Evolutionary conservation across 1,284 basidiomycete genomes (phyloP).

Genomic region (Ganoderma boninense): DNA sequence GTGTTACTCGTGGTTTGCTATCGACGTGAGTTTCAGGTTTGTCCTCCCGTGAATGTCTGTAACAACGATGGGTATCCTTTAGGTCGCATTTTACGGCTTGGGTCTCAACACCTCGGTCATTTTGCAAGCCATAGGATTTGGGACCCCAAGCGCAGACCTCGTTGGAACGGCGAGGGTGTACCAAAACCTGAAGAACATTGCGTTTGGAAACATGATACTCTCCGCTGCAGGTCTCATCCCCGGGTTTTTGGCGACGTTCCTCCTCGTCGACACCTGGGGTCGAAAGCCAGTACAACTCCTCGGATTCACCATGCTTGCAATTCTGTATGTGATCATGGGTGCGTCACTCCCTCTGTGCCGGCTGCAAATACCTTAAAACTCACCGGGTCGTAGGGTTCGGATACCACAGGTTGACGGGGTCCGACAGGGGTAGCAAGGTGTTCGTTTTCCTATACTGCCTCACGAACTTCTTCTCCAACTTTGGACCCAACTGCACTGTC

Average conservation of each 20-base stretch:
- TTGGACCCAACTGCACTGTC: conserved; percentile 86
- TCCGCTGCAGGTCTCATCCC: conserved; percentile 77
- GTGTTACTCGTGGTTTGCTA: conserved; percentile 79
- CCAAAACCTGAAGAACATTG: conserved; percentile 61
- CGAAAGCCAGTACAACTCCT: conserved; percentile 81
- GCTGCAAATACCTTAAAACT: neutral
- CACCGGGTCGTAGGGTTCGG: conserved; percentile 62
- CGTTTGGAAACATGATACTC: conserved; percentile 74
- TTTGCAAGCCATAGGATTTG: conserved; percentile 65
- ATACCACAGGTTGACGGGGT: conserved; percentile 71
- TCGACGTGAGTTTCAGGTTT: conserved; percentile 57
- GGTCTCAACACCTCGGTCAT: conserved; percentile 83
- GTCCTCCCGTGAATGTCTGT: conserved; percentile 4
- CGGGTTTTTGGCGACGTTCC: conserved; percentile 76
- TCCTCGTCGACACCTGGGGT: conserved; percentile 77
- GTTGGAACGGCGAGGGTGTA: conserved; percentile 52
- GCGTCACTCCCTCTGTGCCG: conserved; percentile 25
- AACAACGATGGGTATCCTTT: conserved; percentile 28
- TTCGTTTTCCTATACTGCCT: conserved; percentile 86
- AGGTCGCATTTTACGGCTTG: conserved; percentile 89
- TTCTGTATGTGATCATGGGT: conserved; percentile 71
- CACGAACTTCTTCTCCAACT: conserved; percentile 79
- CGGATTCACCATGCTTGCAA: conserved; percentile 79
- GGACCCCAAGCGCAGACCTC: conserved; percentile 45
- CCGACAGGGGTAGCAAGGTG: conserved; percentile 59